These are phyloP conservation scores for Porpolomopsis calyptriformis DNA, from an alignment of 768 basidiomycete genomes.

Conservation along the genomic window DNA sequence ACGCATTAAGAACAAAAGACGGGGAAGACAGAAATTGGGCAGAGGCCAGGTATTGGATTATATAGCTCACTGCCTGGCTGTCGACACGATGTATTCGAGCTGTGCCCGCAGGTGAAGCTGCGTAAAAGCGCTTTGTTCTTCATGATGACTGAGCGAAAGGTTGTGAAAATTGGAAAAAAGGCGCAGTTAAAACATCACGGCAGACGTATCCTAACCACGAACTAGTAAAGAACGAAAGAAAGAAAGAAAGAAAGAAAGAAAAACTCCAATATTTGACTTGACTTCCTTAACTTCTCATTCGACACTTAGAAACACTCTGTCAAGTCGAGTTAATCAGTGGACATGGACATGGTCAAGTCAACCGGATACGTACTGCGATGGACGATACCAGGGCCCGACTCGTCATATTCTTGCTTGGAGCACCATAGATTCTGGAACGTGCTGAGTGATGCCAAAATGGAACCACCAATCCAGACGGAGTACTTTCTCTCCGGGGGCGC, in stretches of 20 bases:
- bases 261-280: no score
- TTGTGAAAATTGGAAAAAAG: no score
- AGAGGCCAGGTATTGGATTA: neutral
- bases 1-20: neutral
- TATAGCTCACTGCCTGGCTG: neutral
- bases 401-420: conserved; percentile 88
- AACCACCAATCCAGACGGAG: conserved; percentile 92
- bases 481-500: conserved; percentile 92
- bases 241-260: no score
- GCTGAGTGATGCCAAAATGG: conserved; percentile 76
- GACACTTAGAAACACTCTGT: neutral
- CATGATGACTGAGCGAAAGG: no score
- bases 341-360: neutral
- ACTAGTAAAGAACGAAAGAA: no score
- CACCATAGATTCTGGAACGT: conserved; percentile 98
- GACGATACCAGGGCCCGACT: conserved; percentile 68
- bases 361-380: conserved; percentile 51
- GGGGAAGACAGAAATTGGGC: neutral
- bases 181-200: neutral
- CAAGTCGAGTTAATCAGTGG: neutral
- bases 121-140: no score
- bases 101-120: neutral
- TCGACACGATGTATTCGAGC: neutral
- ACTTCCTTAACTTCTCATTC: neutral
- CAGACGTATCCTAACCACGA: neutral